These are phyloP conservation scores for Ochromonas danica DNA, from an alignment of 108 stramenopile species.

Conservation along the genomic window DNA sequence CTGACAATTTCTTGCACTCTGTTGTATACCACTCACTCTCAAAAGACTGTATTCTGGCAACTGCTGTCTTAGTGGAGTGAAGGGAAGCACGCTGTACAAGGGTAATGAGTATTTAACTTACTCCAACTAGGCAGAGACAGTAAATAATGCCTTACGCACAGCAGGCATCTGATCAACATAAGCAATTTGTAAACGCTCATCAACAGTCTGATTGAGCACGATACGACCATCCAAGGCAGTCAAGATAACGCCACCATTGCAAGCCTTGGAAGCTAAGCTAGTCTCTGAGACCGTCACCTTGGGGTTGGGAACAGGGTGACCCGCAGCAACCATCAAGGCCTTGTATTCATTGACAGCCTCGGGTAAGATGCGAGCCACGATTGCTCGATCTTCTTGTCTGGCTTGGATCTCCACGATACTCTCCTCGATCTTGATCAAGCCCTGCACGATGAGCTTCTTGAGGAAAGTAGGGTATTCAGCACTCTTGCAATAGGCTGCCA, in stretches of 20 bases:
- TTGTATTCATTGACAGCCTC: conserved; percentile 82
- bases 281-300: conserved; percentile 74
- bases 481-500: conserved; percentile 72
- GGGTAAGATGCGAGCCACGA: conserved; percentile 69
- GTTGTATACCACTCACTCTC: too few relatives aligned
- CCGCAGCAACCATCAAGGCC: conserved; percentile 81
- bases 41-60: too few relatives aligned
- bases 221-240: conserved; percentile 84
- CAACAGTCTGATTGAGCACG: conserved; percentile 94
- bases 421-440: conserved; percentile 98
- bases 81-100: too few relatives aligned
- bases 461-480: conserved; percentile 85
- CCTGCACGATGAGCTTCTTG: conserved; percentile 92
- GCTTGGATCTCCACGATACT: conserved; percentile 77
- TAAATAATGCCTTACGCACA: conserved; percentile 17
- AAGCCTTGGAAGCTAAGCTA: conserved; percentile 50
- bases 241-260: conserved; percentile 83
- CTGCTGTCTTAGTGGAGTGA: too few relatives aligned
- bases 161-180: neutral
- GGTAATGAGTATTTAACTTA: too few relatives aligned
- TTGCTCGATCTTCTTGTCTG: conserved; percentile 78
- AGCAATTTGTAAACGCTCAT: conserved; percentile 63
- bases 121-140: conserved; percentile 11
- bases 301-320: conserved; percentile 66
- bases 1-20: too few relatives aligned